Evolutionary conservation across 2,329 filamentous ascomycete species (phyloP).

Genomic region (Aspergillus sp.): DNA sequence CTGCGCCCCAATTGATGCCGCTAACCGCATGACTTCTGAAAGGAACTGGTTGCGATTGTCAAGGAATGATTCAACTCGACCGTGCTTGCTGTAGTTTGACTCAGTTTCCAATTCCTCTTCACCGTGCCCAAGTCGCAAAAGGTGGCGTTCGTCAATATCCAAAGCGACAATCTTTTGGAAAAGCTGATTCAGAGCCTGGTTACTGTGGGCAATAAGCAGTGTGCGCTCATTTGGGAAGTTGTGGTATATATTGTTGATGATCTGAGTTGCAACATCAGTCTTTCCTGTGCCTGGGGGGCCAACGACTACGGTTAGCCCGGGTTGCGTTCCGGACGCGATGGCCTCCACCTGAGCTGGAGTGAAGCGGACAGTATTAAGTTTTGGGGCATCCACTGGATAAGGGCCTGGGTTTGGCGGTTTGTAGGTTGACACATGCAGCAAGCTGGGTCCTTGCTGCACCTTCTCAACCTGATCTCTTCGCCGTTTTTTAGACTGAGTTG

Average conservation of each 20-base stretch:
- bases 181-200: slow-evolving; percentile 93
- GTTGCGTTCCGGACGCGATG: slow-evolving; percentile 88
- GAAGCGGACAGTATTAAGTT: slow-evolving; percentile 78
- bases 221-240: slow-evolving; percentile 93
- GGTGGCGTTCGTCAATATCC: slow-evolving; percentile 91
- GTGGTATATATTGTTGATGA: slow-evolving; percentile 98
- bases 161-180: slow-evolving; percentile 97
- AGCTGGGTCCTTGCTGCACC: slow-evolving; percentile 58
- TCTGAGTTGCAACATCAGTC: slow-evolving; percentile 97
- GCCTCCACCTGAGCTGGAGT: slow-evolving; percentile 89
- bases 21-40: slow-evolving; percentile 78
- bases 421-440: slow-evolving; percentile 82
- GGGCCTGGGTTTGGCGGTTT: slow-evolving; percentile 83
- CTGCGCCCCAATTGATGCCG: slow-evolving; percentile 76
- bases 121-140: slow-evolving; percentile 86
- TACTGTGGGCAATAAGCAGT: slow-evolving; percentile 89
- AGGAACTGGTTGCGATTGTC: slow-evolving; percentile 78
- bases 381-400: slow-evolving; percentile 79
- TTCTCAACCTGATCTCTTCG: slow-evolving; percentile 71
- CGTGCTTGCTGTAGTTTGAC: slow-evolving; percentile 86
- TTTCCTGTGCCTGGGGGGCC: slow-evolving; percentile 96
- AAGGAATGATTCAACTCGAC: slow-evolving; percentile 89
- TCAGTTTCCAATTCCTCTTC: slow-evolving; percentile 90
- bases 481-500: slow-evolving; percentile 77
- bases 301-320: slow-evolving; percentile 87